A percentile compares a stretch with the other conserved stretches of the same genome.
phyloP scores from a whole-genome alignment of 2,329 filamentous ascomycete species.

The Penicillium freii region DNA sequence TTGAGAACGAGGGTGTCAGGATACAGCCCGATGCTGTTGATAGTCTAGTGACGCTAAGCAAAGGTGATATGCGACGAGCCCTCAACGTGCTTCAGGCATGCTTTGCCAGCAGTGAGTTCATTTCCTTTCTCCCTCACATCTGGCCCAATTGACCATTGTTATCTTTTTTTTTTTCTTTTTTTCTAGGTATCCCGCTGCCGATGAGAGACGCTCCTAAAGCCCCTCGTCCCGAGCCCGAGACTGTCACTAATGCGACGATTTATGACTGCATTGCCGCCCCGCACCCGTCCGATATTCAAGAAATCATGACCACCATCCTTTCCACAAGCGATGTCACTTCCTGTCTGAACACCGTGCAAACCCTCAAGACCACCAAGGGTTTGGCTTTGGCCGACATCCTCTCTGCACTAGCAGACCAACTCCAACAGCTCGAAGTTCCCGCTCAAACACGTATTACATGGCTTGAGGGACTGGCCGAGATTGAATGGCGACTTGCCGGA shows the following conservation, averaged over 20 bases:
- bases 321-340: slow-evolving; percentile 83
- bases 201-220: slow-evolving; percentile 59
- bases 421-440: slow-evolving; percentile 78
- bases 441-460: slow-evolving; percentile 85
- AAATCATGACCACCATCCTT: slow-evolving; percentile 80
- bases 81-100: slow-evolving; percentile 96
- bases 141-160: not conserved
- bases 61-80: slow-evolving; percentile 93
- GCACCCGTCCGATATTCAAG: slow-evolving; percentile 80
- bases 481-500: slow-evolving; percentile 86
- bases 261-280: slow-evolving; percentile 97
- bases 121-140: not conserved
- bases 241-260: slow-evolving; percentile 87
- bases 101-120: slow-evolving; percentile 75
- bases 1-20: slow-evolving; percentile 80
- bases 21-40: slow-evolving; percentile 79
- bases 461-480: slow-evolving; percentile 86
- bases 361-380: slow-evolving; percentile 79
- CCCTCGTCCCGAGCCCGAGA: slow-evolving; percentile 65
- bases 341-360: slow-evolving; percentile 82
- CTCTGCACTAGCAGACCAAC: slow-evolving; percentile 77
- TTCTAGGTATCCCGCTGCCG: slow-evolving; percentile 64
- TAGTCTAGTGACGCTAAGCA: slow-evolving; percentile 80
- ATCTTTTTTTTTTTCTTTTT: not conserved
- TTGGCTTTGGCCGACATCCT: slow-evolving; percentile 92